Evolutionary conservation across 306 rosid species (phyloP), one percentile per base, ranked within the genome.

Genomic region (Hippophae rhamnoides): DNA sequence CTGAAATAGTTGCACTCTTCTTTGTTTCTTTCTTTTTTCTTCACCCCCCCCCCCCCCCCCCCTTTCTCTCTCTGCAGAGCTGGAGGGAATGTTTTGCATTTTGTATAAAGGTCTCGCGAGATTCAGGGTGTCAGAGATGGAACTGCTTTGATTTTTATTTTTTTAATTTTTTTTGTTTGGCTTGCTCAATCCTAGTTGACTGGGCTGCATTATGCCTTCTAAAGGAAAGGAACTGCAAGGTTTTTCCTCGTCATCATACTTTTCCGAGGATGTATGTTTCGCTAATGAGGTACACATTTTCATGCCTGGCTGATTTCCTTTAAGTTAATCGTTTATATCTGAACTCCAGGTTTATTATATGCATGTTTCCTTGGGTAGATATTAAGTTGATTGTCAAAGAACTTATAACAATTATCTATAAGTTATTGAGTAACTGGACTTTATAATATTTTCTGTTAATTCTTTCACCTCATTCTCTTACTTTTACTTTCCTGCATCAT

Each of bases 241-340:
- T 55, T 79, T 86, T 45, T 69, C 88, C 63, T 68, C 84, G 1
- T 71, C 38, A 31, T 31, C 38, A 2, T 31, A 31, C 38, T 31
- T 31, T 4, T 31, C 38, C 38, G 79, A 66, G 45, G 62, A 47
- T 61, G 3, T 31, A 4, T 31, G 48, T 61, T 61, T 78, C 56
- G 67, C 80, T 27, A 69, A 66, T 9, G 81, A 81, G 92, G 95
- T 81, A 84, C 48, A 11, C 27, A 56, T 43, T 25, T 9, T 6
- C 42, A 23, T 58, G 43, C 47, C 25, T 50, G 43, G 57, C 68
- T 58, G 23, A 10, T 40, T 70, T 75, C 47, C 18, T 26, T 68
- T 2, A 13, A 41, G 27, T 66, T 25, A 10, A 41, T 60, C 38
- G 5, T 31, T 31, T 18, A 18, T 18, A 18, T 31, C 5, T 31